Percentiles rank a stretch among this genome's conserved stretches.
phyloP scores from a whole-genome alignment of 805 yeast genomes.

The Tetrapisispora namnaoensis region DNA sequence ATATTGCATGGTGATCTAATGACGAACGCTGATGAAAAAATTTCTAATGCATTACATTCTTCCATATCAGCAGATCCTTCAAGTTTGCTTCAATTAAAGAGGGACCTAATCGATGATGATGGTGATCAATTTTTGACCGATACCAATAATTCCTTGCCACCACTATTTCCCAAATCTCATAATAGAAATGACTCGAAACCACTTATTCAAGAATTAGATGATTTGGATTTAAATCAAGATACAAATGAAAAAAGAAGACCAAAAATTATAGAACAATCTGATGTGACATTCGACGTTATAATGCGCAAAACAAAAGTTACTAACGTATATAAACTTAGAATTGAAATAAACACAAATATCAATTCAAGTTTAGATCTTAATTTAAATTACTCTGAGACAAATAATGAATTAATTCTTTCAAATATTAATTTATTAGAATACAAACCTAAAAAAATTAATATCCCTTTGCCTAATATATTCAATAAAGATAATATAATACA shows the following conservation, averaged over 20 bases:
- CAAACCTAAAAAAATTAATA: constrained; percentile 22
- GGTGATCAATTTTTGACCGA: constrained; percentile 11
- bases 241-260: not conserved
- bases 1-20: constrained; percentile 37
- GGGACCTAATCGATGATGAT: constrained; percentile 18
- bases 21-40: constrained; percentile 30
- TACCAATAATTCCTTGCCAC: constrained; percentile 18
- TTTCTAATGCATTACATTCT: constrained; percentile 23
- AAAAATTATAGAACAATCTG: constrained; percentile 3
- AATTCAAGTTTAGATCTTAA: constrained; percentile 29
- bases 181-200: constrained; percentile 26
- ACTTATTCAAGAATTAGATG: constrained; percentile 44
- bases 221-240: not conserved
- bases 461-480: constrained; percentile 32
- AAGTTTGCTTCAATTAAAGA: constrained; percentile 36
- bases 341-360: constrained; percentile 30
- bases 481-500: constrained; percentile 7
- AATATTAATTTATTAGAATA: constrained; percentile 19
- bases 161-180: constrained; percentile 18
- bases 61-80: constrained; percentile 33
- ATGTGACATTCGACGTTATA: constrained; percentile 19
- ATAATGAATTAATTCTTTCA: constrained; percentile 28
- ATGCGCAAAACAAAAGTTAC: constrained; percentile 25
- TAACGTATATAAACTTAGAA: constrained; percentile 27
- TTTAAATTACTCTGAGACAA: constrained; percentile 20